Evolutionary conservation across 1,284 basidiomycete genomes (phyloP), one percentile per base, ranked within the genome.

Genomic region (Schizopora paradoxa): DNA sequence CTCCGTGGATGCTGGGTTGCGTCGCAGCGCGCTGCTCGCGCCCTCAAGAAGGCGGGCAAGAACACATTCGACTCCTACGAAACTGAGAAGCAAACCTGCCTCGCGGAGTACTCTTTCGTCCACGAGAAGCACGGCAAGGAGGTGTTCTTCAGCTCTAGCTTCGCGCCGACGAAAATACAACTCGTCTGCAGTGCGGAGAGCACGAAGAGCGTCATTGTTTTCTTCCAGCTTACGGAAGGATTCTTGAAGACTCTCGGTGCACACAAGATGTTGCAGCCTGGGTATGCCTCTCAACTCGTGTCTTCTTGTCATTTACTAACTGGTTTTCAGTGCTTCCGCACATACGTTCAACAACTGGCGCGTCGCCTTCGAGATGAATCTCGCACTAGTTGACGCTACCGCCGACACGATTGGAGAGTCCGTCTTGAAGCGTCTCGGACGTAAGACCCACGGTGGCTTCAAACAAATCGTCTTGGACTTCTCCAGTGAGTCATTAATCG

Each of bases 331-430:
- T 6, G 23, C 26, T 18, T 33, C 51, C 13, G 32, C 28, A 6
- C 34, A 47, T 37, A 16, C 45, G 6, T 60, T 64, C 50, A 50
- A 54, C 10, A 48, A 56, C 7, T 62, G 61, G 60, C 53, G 54
- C 21, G 49, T 64, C n/a, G 62, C 63, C 5, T 65, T 62, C 48
- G 62, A 64, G 40, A 60, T 65, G n/a, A 54, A 59, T 8, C 21
- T 65, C 23, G 58, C 60, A 49, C 54, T 60, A 48, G 53, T 54
- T 23, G 44, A 55, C 5, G 54, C 60, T 22, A 40, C 40, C 1
- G 47, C 58, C 11, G 38, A 41, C 22, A 22, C 31, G 13, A 33
- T 49, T 19, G 14, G 35, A 13, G 32, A 36, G 5, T 21, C 27
- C 13, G 36, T 50, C 11, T 59, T 52, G 39, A 55, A 58, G 50